A percentile compares a stretch with the other conserved stretches of the same genome.
These are phyloP conservation scores for Fusarium anthophilum DNA, from an alignment of 2,329 filamentous ascomycete genomes.

Conservation along the genomic window DNA sequence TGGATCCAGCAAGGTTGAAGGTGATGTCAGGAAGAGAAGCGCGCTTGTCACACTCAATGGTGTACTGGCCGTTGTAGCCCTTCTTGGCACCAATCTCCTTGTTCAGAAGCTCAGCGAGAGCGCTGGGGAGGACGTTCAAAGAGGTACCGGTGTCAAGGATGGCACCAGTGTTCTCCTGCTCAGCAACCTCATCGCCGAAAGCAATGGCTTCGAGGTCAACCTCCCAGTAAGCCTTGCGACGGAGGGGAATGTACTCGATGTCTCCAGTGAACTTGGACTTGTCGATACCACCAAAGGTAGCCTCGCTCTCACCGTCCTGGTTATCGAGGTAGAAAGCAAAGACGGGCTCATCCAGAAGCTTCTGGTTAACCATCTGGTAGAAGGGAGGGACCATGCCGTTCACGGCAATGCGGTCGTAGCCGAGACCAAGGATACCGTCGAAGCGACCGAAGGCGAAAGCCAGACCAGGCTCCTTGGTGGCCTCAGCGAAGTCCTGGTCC, in stretches of 20 bases:
- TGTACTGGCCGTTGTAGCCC: slow-evolving; percentile 96
- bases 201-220: slow-evolving; percentile 93
- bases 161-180: slow-evolving; percentile 93
- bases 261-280: slow-evolving; percentile 83
- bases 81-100: slow-evolving; percentile 98
- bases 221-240: slow-evolving; percentile 99
- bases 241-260: slow-evolving; percentile 90
- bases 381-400: slow-evolving; percentile 95
- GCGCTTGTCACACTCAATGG: slow-evolving; percentile 87
- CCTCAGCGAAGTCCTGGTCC: slow-evolving; percentile 94
- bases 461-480: slow-evolving; percentile 92
- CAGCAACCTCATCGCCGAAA: slow-evolving; percentile 84
- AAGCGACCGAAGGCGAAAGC: slow-evolving; percentile 98
- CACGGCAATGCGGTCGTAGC: slow-evolving; percentile 96
- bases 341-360: slow-evolving; percentile 87
- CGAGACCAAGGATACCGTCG: slow-evolving; percentile 94
- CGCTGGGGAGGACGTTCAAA: slow-evolving; percentile 90
- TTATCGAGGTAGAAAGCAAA: slow-evolving; percentile 97
- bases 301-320: slow-evolving; percentile 79
- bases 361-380: slow-evolving; percentile 94
- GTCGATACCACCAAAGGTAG: slow-evolving; percentile 89
- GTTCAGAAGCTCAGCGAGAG: slow-evolving; percentile 95
- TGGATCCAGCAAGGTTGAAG: slow-evolving; percentile 88
- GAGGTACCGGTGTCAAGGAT: slow-evolving; percentile 99
- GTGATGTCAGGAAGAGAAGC: slow-evolving; percentile 87